These are phyloP conservation scores for Pseudogymnoascus pannorum DNA, from an alignment of 2,329 filamentous ascomycete species.

Conservation along the genomic window DNA sequence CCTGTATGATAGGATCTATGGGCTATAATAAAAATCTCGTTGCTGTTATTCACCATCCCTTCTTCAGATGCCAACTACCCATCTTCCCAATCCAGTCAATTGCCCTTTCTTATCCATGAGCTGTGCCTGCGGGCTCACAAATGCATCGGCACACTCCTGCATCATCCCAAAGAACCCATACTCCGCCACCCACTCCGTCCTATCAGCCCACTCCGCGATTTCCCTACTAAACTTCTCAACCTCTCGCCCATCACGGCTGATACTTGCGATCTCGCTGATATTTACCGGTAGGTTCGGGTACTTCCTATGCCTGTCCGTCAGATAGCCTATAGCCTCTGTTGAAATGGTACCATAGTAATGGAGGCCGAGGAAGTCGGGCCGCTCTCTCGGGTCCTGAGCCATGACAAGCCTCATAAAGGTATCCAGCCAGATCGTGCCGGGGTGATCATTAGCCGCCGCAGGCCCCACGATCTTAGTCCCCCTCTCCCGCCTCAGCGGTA, in stretches of 20 bases:
- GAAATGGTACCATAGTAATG: constrained; percentile 37
- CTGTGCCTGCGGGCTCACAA: constrained; percentile 39
- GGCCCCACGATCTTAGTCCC: constrained; percentile 34
- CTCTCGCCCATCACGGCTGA: constrained; percentile 30
- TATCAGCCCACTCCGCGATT: constrained; percentile 38
- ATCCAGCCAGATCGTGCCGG: constrained; percentile 35
- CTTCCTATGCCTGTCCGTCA: constrained; percentile 31
- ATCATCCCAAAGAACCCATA: constrained; percentile 40
- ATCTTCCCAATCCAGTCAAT: constrained; percentile 29
- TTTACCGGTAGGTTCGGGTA: constrained; percentile 32
- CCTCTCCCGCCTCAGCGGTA: constrained; percentile 30
- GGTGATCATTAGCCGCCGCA: constrained; percentile 32
- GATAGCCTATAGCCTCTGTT: constrained; percentile 30
- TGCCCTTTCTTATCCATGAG: constrained; percentile 37
- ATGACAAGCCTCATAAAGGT: constrained; percentile 34
- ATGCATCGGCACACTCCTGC: constrained; percentile 34
- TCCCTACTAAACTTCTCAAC: constrained; percentile 34
- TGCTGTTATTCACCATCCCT: constrained; percentile 21
- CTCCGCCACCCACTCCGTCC: constrained; percentile 34
- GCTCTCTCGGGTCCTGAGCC: constrained; percentile 30
- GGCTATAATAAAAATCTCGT: neutral
- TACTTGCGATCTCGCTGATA: constrained; percentile 37
- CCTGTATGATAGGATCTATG: neutral
- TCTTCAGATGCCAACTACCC: constrained; percentile 17
- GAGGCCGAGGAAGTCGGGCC: constrained; percentile 36